Base-by-base conservation (phyloP, 176 grass and related monocot species). In the Eleusine coracana region DNA sequence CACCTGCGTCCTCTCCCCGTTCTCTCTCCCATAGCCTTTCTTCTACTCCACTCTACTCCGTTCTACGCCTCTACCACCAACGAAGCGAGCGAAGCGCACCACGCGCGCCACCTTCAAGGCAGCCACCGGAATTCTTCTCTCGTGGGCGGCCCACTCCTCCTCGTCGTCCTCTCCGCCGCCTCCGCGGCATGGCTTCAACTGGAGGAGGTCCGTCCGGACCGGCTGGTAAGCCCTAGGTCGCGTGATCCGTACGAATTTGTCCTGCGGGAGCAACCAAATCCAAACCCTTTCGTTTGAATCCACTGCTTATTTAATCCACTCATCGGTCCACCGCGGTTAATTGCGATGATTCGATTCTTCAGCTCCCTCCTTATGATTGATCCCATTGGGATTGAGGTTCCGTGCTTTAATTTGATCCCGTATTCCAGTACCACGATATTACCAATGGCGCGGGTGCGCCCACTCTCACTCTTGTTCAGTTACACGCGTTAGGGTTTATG, bases 181-280 rank as follows among this genome's bases (percentile, higher is more conserved):
- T n/a, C 15, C 44, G 31, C 62, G 34, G 36, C 2, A 86, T 86
- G 84, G 84, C 77, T 7, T 74, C 77, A 7, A 67, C 17, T 61
- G 84, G 84, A 51, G 83, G 75, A 66, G 84, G 54, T 71, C 60
- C 84, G 70, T 80, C 84, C 25, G 84, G 69, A 58, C 34, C 55
- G 60, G 37, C 45, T 61, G 76, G 84, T 86, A 74, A 55, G 84
- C 60, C 75, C 76, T 73, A 40, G 11, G 36, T 52, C 41, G 84
- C 69, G 45, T 73, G 2, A 13, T 2, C 60, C 48, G 76, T 69
- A 73, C 76, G 68, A 65, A 44, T 73, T 66, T 62, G 1, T 34
- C 23, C 75, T 4, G 7, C 34, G 7, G 7, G 72, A 75, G 50
- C 29, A 56, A 56, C 50, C 50, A 75, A 74, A 55, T 36, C 28